Conservation (phyloP, 495 filamentous ascomycete genomes). For the Neurospora sp. region DNA sequence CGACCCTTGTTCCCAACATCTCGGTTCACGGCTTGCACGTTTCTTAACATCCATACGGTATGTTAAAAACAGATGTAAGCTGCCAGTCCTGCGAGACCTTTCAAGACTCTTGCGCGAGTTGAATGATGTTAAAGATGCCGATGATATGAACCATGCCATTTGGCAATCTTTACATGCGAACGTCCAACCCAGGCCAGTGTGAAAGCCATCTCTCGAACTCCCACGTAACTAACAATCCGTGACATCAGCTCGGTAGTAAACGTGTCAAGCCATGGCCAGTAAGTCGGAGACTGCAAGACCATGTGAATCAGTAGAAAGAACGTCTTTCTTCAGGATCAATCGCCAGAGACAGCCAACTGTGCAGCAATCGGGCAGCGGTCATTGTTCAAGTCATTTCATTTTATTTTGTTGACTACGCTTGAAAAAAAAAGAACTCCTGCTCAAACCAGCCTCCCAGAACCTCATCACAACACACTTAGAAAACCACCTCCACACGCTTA, state of each 20-base stretch:
- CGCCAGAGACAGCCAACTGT: neutral
- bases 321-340: neutral
- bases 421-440: neutral
- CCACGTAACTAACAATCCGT: neutral
- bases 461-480: neutral
- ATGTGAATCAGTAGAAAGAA: neutral
- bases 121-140: neutral
- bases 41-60: neutral
- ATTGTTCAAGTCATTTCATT: neutral
- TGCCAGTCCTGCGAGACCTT: neutral
- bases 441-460: neutral
- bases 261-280: neutral
- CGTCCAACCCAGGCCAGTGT: neutral
- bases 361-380: neutral
- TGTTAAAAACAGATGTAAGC: neutral
- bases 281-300: neutral
- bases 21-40: neutral
- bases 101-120: neutral
- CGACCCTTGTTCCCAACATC: neutral
- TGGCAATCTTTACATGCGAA: neutral
- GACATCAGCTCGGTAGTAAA: neutral
- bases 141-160: neutral
- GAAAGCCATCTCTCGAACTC: neutral
- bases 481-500: constrained; percentile 3
- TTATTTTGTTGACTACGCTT: neutral